Conservation (phyloP, 1,139 yeast species). For the Yamadazyma diddensiae region DNA sequence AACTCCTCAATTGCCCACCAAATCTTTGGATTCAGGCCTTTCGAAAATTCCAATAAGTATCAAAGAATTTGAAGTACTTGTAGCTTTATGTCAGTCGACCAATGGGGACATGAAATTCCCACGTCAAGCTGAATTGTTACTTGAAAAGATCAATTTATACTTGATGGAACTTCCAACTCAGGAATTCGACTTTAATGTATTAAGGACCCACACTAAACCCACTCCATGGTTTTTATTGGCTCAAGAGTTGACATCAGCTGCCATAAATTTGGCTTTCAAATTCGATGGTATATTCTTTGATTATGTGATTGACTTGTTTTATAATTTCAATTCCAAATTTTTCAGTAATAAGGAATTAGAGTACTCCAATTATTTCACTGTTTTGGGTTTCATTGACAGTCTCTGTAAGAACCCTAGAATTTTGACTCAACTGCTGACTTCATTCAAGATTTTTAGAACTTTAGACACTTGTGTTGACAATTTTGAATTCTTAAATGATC, state of each 20-base stretch:
- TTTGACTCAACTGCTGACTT: constrained; percentile 24
- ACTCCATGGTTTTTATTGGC: constrained; percentile 40
- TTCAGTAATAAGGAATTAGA: constrained; percentile 23
- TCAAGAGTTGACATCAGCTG: constrained; percentile 34
- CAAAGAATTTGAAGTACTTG: constrained; percentile 68
- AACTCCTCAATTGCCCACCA: constrained; percentile 16
- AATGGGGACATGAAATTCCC: constrained; percentile 33
- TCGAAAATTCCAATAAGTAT: constrained; percentile 41
- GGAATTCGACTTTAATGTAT: constrained; percentile 25
- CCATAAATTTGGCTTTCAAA: constrained; percentile 35
- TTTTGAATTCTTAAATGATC: constrained; percentile 37
- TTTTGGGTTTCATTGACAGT: constrained; percentile 48
- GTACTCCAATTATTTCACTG: constrained; percentile 39
- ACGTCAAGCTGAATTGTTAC: constrained; percentile 49
- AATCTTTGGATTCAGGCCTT: constrained; percentile 6
- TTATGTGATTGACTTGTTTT: constrained; percentile 29
- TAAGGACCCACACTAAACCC: constrained; percentile 22
- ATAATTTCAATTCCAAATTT: constrained; percentile 24
- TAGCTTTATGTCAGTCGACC: constrained; percentile 63
- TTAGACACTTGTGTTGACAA: constrained; percentile 41
- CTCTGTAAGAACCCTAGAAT: constrained; percentile 33
- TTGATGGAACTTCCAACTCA: constrained; percentile 60
- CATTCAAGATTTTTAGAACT: constrained; percentile 32
- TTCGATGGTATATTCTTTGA: constrained; percentile 25
- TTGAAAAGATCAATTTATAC: constrained; percentile 55